phyloP scores from a whole-genome alignment of 1,139 yeast species.

The Candida glucosophila region DNA sequence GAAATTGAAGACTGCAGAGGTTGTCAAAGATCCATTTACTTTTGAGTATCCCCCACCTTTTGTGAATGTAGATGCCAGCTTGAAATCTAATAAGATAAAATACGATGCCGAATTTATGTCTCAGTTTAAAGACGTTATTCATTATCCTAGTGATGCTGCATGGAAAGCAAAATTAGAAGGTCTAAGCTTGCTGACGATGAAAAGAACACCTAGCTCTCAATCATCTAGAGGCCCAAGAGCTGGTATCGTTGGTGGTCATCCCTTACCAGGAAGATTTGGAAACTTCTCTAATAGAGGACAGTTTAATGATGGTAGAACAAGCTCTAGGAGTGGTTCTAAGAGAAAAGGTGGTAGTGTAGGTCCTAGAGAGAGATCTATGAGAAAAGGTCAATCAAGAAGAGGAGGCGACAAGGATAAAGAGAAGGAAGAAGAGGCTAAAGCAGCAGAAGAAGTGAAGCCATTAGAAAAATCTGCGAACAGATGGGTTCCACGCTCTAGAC shows the following conservation, averaged over 20 bases:
- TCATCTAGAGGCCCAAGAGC: conserved; percentile 9
- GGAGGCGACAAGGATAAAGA: conserved; percentile 14
- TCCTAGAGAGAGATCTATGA: conserved; percentile 48
- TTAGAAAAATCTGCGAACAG: conserved; percentile 75
- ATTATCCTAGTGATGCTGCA: conserved; percentile 53
- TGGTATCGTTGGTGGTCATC: conserved; percentile 13
- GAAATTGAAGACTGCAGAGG: conserved; percentile 38
- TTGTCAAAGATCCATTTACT: conserved; percentile 49
- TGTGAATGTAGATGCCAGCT: conserved; percentile 43
- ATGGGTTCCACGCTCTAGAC: conserved; percentile 85
- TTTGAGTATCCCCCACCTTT: conserved; percentile 57
- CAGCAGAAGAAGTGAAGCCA: conserved; percentile 46
- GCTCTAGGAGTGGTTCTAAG: conserved; percentile 63
- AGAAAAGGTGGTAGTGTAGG: conserved; percentile 38
- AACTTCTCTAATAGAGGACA: conserved; percentile 29
- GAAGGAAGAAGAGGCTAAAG: conserved; percentile 18
- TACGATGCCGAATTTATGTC: conserved; percentile 79
- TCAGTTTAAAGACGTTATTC: conserved; percentile 62
- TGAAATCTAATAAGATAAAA: conserved; percentile 37
- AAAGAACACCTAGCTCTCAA: conserved; percentile 16
- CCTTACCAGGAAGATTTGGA: conserved; percentile 25
- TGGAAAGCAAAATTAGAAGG: conserved; percentile 54
- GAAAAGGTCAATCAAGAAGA: conserved; percentile 38
- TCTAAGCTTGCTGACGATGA: conserved; percentile 33
- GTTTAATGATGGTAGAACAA: conserved; percentile 44